Evolutionary conservation across 805 yeast species (phyloP).

Genomic region (Metschnikowia henanensis): DNA sequence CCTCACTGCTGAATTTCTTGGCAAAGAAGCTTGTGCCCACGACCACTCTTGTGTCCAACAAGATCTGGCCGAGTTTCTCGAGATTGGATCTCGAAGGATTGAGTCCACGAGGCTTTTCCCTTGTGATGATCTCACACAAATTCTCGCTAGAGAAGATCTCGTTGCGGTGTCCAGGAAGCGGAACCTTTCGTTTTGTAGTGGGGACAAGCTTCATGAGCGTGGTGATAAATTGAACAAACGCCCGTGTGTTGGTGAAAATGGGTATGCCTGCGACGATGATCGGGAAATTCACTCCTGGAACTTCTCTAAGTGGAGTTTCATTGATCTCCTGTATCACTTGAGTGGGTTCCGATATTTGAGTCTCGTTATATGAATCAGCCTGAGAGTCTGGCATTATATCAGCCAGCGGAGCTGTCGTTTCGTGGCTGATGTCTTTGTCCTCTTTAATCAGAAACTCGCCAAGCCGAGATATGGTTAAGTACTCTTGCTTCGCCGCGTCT

Average conservation of each 20-base stretch:
- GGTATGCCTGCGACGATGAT: constrained; percentile 29
- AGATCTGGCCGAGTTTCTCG: constrained; percentile 42
- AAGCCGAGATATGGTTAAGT: constrained; percentile 30
- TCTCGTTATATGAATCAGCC: no score
- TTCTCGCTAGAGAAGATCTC: constrained; percentile 42
- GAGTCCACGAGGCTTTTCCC: constrained; percentile 30
- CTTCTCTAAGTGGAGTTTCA: no score
- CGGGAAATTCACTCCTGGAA: constrained; percentile 28
- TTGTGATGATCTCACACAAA: constrained; percentile 28
- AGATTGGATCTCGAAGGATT: constrained; percentile 37
- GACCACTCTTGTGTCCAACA: constrained; percentile 35
- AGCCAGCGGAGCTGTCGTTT: neutral
- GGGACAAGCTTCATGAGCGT: constrained; percentile 25
- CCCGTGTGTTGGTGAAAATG: constrained; percentile 17
- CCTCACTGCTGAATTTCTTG: constrained; percentile 40
- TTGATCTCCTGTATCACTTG: no score
- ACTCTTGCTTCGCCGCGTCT: constrained; percentile 30
- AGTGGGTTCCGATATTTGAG: no score
- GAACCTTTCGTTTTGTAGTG: constrained; percentile 32
- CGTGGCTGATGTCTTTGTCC: neutral
- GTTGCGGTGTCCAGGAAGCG: constrained; percentile 40
- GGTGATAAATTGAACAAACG: constrained; percentile 24
- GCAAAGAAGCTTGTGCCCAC: constrained; percentile 33
- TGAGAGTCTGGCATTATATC: no score
- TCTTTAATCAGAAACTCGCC: constrained; percentile 27